A percentile compares a stretch with the other conserved stretches of the same genome.
Evolutionary conservation across 2,329 filamentous ascomycete genomes (phyloP).

Genomic region (Scedosporium minutisporum): DNA sequence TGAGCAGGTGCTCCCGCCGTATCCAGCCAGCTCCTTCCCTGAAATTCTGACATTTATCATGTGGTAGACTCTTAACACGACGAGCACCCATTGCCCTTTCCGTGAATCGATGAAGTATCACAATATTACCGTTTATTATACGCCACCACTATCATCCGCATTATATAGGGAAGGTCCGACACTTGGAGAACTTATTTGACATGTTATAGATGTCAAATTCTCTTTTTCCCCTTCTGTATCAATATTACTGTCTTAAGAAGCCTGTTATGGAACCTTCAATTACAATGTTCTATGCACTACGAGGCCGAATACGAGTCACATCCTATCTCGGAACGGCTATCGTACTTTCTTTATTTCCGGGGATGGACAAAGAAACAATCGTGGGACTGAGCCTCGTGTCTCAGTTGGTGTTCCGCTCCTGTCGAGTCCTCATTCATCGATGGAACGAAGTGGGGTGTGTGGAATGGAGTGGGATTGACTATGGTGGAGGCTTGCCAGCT

Average conservation of each 20-base stretch:
- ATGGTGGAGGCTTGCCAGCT: too few relatives aligned
- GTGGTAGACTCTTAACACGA: not conserved
- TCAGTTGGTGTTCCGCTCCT: not conserved
- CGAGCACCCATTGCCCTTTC: not conserved
- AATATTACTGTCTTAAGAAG: not conserved
- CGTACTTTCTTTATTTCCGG: not conserved
- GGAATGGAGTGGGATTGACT: not conserved
- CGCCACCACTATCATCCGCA: not conserved
- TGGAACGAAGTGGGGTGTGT: not conserved
- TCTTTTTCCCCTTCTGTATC: not conserved
- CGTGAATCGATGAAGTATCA: too few relatives aligned
- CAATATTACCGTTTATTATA: too few relatives aligned
- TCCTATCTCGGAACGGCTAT: not conserved
- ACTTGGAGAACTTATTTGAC: not conserved
- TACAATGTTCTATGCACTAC: too few relatives aligned
- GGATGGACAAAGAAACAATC: not conserved
- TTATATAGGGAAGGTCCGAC: not conserved
- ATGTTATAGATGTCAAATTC: too few relatives aligned
- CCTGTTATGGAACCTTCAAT: not conserved
- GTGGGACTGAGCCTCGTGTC: not conserved
- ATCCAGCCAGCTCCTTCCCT: not conserved
- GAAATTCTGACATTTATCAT: not conserved
- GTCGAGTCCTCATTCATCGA: not conserved
- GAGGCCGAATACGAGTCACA: not conserved
- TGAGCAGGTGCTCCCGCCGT: not conserved